These are phyloP conservation scores for Blastobotrys americana DNA, from an alignment of 805 yeast species.

Conservation along the genomic window DNA sequence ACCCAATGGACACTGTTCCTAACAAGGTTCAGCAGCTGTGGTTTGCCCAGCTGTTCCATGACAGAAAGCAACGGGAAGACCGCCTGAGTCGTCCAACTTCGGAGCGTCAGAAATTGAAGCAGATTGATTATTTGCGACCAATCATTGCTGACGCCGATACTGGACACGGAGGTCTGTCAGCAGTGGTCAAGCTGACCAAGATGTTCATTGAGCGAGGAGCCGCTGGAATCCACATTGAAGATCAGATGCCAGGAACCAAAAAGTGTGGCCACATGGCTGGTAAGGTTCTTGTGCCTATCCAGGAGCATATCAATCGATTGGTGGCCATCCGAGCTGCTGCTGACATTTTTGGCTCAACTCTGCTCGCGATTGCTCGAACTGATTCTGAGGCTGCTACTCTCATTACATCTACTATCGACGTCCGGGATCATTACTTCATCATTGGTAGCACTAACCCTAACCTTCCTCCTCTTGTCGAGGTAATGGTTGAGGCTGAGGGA, in stretches of 20 bases:
- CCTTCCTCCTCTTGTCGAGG: conserved; percentile 62
- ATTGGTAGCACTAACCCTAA: conserved; percentile 87
- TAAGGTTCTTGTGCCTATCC: conserved; percentile 93
- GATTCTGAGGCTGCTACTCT: conserved; percentile 97
- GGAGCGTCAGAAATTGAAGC: conserved; percentile 62
- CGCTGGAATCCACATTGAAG: conserved; percentile 97
- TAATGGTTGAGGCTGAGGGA: conserved; percentile 74
- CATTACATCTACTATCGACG: conserved; percentile 87
- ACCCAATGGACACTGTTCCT: conserved; percentile 98
- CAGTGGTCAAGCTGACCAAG: conserved; percentile 90
- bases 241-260: conserved; percentile 98
- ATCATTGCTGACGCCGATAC: conserved; percentile 97
- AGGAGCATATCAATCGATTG: conserved; percentile 92
- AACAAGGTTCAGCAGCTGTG: conserved; percentile 95
- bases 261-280: conserved; percentile 99
- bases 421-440: conserved; percentile 87
- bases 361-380: conserved; percentile 87
- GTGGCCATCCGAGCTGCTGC: conserved; percentile 93
- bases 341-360: conserved; percentile 82
- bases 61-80: conserved; percentile 89
- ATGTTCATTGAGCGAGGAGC: conserved; percentile 97
- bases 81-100: conserved; percentile 52
- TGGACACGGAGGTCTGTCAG: conserved; percentile 98
- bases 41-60: conserved; percentile 95
- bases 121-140: conserved; percentile 86